Evolutionary conservation across 208 protist species (phyloP).

Genomic region (Leishmania martiniquensis): DNA sequence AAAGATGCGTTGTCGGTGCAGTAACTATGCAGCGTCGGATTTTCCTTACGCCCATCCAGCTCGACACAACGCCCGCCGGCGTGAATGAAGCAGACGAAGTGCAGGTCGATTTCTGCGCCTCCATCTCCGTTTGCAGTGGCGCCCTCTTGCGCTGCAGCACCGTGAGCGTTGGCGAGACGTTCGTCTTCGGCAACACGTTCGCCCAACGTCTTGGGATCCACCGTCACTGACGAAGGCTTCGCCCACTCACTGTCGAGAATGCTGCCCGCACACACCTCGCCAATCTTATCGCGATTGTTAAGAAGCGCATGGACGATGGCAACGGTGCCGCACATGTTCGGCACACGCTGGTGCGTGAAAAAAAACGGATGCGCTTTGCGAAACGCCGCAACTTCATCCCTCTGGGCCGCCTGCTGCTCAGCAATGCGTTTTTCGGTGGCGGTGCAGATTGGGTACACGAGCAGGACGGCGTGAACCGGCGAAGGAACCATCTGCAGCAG

Average conservation of each 20-base stretch:
- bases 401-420: conserved; percentile 28
- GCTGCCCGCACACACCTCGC: conserved; percentile 41
- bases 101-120: conserved; percentile 87
- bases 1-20: conserved; percentile 69
- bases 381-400: conserved; percentile 45
- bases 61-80: conserved; percentile 91
- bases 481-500: conserved; percentile 92
- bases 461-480: conserved; percentile 87
- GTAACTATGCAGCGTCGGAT: conserved; percentile 82
- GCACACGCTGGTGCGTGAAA: conserved; percentile 92
- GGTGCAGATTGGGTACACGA: conserved; percentile 92
- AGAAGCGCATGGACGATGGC: conserved; percentile 92
- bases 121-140: conserved; percentile 61
- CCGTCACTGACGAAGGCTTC: not conserved
- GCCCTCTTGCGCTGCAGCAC: conserved; percentile 57
- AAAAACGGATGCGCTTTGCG: conserved; percentile 62
- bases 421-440: conserved; percentile 34
- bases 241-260: conserved; percentile 27
- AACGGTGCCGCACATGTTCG: conserved; percentile 96
- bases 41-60: conserved; percentile 92
- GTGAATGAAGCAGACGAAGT: conserved; percentile 95
- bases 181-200: conserved; percentile 44
- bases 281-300: conserved; percentile 87
- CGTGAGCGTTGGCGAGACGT: conserved; percentile 62
- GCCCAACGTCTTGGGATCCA: conserved; percentile 24